phyloP scores from a whole-genome alignment of 2,329 filamentous ascomycete species.

The Cladophialophora chaetospira region DNA sequence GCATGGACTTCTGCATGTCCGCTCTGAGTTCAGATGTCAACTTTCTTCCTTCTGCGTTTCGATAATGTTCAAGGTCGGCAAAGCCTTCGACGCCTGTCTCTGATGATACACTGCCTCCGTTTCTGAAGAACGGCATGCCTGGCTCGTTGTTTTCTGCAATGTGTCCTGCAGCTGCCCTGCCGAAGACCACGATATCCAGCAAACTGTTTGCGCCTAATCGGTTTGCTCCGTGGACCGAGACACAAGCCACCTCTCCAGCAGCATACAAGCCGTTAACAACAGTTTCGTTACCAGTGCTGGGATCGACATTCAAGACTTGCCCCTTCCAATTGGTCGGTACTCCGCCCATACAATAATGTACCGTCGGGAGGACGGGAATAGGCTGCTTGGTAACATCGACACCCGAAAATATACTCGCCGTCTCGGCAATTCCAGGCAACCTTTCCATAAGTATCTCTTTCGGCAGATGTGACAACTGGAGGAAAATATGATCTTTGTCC shows the following conservation, averaged over 20 bases:
- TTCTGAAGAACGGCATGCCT: constrained; percentile 58
- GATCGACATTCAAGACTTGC: constrained; percentile 88
- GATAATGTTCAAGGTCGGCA: constrained; percentile 68
- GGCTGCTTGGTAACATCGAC: constrained; percentile 97
- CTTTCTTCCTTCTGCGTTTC: constrained; percentile 75
- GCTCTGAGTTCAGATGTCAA: constrained; percentile 78
- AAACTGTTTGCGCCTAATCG: constrained; percentile 97
- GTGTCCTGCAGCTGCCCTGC: constrained; percentile 93
- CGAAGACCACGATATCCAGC: constrained; percentile 95
- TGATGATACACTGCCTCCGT: constrained; percentile 72
- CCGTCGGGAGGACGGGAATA: constrained; percentile 92
- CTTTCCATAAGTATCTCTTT: constrained; percentile 91
- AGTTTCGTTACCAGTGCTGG: constrained; percentile 79
- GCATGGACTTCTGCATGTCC: constrained; percentile 93
- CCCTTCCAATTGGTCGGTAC: constrained; percentile 97
- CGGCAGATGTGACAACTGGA: constrained; percentile 94
- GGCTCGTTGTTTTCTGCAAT: constrained; percentile 93
- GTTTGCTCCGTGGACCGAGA: constrained; percentile 98
- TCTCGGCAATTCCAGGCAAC: constrained; percentile 98
- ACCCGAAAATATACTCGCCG: constrained; percentile 93
- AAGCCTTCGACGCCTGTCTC: constrained; percentile 81
- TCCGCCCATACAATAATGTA: constrained; percentile 99
- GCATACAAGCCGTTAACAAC: constrained; percentile 93
- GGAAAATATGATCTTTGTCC: constrained; percentile 98
- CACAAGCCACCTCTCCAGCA: constrained; percentile 94